Conservation (phyloP, 2,329 filamentous ascomycete genomes). For the Pseudocercospora musae region DNA sequence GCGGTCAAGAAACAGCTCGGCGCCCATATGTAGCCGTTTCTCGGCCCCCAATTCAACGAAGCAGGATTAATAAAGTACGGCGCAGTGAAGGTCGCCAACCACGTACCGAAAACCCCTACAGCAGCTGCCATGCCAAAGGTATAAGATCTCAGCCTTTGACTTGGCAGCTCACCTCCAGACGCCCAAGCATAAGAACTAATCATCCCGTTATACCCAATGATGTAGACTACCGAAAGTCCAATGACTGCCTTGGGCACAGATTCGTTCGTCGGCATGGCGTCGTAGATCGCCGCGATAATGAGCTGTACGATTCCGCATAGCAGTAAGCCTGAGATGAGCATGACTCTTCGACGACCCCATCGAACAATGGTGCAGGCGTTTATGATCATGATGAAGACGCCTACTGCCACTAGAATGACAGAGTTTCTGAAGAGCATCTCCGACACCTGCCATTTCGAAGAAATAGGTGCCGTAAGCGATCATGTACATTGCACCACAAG, state of each 20-base stretch:
- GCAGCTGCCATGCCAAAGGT: slow-evolving; percentile 56
- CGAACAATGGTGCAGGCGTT: slow-evolving; percentile 54
- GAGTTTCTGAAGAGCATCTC: slow-evolving; percentile 56
- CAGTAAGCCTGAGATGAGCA: slow-evolving; percentile 51
- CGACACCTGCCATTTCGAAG: slow-evolving; percentile 57
- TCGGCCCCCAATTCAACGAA: slow-evolving; percentile 55
- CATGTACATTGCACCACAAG: slow-evolving; percentile 40
- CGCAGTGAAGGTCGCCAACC: slow-evolving; percentile 57
- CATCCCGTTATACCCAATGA: slow-evolving; percentile 53
- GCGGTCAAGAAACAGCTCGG: slow-evolving; percentile 34
- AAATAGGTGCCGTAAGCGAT: slow-evolving; percentile 47
- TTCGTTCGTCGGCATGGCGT: slow-evolving; percentile 38
- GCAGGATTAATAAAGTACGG: slow-evolving; percentile 59
- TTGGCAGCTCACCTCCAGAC: slow-evolving; percentile 55
- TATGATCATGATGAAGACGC: slow-evolving; percentile 51
- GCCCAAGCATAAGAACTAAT: slow-evolving; percentile 58
- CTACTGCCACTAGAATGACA: slow-evolving; percentile 54
- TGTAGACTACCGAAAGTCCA: slow-evolving; percentile 53
- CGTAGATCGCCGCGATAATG: slow-evolving; percentile 53
- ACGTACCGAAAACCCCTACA: slow-evolving; percentile 55
- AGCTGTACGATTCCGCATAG: slow-evolving; percentile 55
- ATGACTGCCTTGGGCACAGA: slow-evolving; percentile 50
- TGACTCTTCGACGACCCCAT: slow-evolving; percentile 53
- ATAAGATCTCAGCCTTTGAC: slow-evolving; percentile 55
- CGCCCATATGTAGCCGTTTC: slow-evolving; percentile 58